Evolutionary conservation across 2,329 filamentous ascomycete genomes (phyloP).

Genomic region (Aspergillus uvarum): DNA sequence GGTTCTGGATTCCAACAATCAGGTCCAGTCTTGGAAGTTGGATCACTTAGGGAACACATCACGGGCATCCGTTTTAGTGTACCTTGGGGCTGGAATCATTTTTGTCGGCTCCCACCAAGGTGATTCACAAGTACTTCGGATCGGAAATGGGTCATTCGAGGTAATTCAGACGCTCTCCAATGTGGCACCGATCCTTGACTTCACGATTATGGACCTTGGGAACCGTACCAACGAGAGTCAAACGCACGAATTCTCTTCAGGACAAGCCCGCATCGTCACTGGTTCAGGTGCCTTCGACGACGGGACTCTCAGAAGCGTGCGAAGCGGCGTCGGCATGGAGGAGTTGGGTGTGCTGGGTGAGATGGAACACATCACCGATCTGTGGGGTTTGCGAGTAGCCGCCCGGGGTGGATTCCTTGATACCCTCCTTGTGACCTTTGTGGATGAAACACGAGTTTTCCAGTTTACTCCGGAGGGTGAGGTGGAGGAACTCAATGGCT

Average conservation of each 20-base stretch:
- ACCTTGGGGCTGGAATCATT: conserved; percentile 65
- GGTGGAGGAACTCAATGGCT: conserved; percentile 81
- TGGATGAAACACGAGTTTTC: conserved; percentile 82
- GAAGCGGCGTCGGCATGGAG: conserved; percentile 90
- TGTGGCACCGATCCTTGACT: conserved; percentile 88
- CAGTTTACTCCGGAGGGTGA: conserved; percentile 70
- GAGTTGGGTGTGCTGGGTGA: conserved; percentile 80
- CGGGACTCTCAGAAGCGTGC: conserved; percentile 82
- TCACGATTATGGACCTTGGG: conserved; percentile 94
- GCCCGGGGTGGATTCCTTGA: conserved; percentile 54
- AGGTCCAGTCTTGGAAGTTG: conserved; percentile 72
- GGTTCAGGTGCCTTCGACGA: conserved; percentile 89
- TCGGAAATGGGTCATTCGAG: conserved; percentile 61
- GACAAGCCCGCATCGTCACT: conserved; percentile 88
- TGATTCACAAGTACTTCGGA: conserved; percentile 77
- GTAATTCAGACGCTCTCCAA: conserved; percentile 76
- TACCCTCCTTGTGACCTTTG: conserved; percentile 74
- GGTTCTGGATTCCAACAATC: conserved; percentile 60
- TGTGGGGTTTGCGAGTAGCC: conserved; percentile 66
- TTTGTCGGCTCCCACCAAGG: conserved; percentile 93
- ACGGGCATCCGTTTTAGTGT: conserved; percentile 74
- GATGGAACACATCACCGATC: conserved; percentile 68
- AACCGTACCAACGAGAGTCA: conserved; percentile 75
- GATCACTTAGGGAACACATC: conserved; percentile 67
- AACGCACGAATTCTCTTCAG: conserved; percentile 88